Base-by-base conservation (phyloP, 352 stramenopile genomes). In the Pythium aristosporum region DNA sequence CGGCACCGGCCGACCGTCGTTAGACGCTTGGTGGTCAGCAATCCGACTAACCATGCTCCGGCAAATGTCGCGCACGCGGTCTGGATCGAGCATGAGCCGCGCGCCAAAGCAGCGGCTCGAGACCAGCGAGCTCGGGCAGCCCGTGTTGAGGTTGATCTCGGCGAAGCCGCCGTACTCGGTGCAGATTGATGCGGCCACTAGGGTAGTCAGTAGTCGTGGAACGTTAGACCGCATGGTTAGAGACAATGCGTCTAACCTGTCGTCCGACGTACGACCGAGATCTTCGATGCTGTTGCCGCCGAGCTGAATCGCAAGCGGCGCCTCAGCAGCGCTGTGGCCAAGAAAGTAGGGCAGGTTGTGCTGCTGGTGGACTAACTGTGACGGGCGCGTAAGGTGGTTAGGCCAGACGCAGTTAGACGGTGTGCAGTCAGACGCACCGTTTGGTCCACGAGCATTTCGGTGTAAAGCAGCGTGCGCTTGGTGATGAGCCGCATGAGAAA, bases 371-470 rank as follows among this genome's bases (percentile, higher is more conserved):
- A 95, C 66, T 49, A 95, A 67, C 87, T 95, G 41, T 16, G 49
- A 37, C 37, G 18, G 39, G 15, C 11, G 10, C 37, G 10, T 13
- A 16, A 51, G 12, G 32, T 15, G 16, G 42, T 23, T 39, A 39
- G 34, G 11, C 34, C 8, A 39, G 9, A 34, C 10, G 16, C 13
- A 59, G 10, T 57, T 20, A 18, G 41, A 15, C 16, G 44, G 20
- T 52, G 3, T 39, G 25, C 32, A 6, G 5, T 2, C 6, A 44
- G 10, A 15, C 77, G 49, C 44, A 99, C 85, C 13, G 97, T 98
- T 67, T 98, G 92, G 47, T 97, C 94, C 42, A 98, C 95, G 21
- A 99, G 88, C 98, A 99, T 99, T 81, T 99, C 97, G 11, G 95
- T 99, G 75, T 98, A 99, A 18, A 99, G 73, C 37, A 98, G 70